Evolutionary conservation across 495 filamentous ascomycete species (phyloP), one percentile per base, ranked within the genome.

Genomic region (Lindgomyces ingoldianus): DNA sequence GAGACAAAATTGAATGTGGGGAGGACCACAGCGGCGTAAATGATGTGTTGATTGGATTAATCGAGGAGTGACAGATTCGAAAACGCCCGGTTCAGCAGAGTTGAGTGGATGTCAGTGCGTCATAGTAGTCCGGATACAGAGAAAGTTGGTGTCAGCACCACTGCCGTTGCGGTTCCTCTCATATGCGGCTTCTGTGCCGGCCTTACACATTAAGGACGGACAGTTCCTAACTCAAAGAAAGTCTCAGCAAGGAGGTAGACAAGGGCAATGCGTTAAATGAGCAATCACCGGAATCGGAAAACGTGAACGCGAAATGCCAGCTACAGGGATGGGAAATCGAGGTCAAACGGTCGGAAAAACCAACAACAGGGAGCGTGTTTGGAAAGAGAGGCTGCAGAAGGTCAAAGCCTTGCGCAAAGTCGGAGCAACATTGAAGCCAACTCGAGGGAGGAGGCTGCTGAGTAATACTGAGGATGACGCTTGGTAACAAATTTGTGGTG

Each of bases 61-160:
- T 30, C 26, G n/a, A 12, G 3, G 30, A 48, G 19, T 22, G 25
- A 33, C 49, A 14, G 50, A 55, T 55, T 44, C 26, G 50, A 18
- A 11, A 10, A 18, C 18, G 26, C 36, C 50, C 3, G 3, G 18
- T 18, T 22, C 44, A 30, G 29, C 21, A 36, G 25, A 25, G 9
- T 19, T 27, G 18, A n/a, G 3, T 21, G 9, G 25, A 33, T 24
- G 60, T 63, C 60, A 63, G 60, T 56, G 60, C 30, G 49, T 24
- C 4, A 42, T 48, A 44, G 26, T 29, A 24, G 3, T 39, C 30
- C 41, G 42, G 27, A 52, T 12, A 12, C 1, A 18, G 45, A 30
- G 48, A 27, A 44, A 4, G 36, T 39, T 29, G 18, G 50, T 48
- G 49, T 62, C 39, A 56, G 50, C 60, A 50, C 48, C 60, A 56